Evolutionary conservation across 2,329 filamentous ascomycete genomes (phyloP), one percentile per base, ranked within the genome.

Genomic region (Alternaria triticimaculans): DNA sequence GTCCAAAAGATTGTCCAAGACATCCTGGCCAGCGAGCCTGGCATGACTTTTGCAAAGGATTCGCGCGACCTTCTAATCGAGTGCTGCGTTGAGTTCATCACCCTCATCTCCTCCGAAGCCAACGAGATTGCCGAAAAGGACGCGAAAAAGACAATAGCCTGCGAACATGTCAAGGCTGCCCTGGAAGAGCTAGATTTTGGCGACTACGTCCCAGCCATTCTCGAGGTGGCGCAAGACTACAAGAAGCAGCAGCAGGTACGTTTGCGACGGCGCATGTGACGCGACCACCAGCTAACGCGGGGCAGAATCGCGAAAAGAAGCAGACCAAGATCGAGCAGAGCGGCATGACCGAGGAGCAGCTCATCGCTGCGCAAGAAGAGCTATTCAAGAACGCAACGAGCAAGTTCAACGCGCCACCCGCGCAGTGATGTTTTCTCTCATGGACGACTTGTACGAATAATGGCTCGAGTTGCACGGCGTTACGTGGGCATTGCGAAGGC

Each of bases 81-180:
- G 84, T 98, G 96, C 84, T 99, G 96, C 77, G 95, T 99, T 76
- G 96, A 99, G 81, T 99, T 99, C 81, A 97, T 99, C 81, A 98
- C 96, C 18, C 88, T 99, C 75, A 92, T 99, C 72, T 97, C 94
- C n/a, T 97, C 93, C 51, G 95, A 99, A 83, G 96, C 96, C 66
- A 99, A 99, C 81, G 96, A 99, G 75, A 99, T 99, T 69, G 96
- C 94, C 12, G 96, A 99, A 80, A 97, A 97, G 81, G 96, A 99
- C 77, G 93, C 94, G 54, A 99, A 99, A 85, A 99, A 99, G 87
- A 99, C 96, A 5, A 99, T 99, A 73, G 95, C 95, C 12, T 97
- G 93, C 80, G 96, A 99, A 76, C 96, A 99, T 83, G 96, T 99
- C 74, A 96, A 95, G 76, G 95, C 95, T 77, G 96, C 96, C 1